A percentile compares a stretch with the other conserved stretches of the same genome.
phyloP scores from a whole-genome alignment of 805 yeast genomes.

The Helenozyma rhizophorensis region DNA sequence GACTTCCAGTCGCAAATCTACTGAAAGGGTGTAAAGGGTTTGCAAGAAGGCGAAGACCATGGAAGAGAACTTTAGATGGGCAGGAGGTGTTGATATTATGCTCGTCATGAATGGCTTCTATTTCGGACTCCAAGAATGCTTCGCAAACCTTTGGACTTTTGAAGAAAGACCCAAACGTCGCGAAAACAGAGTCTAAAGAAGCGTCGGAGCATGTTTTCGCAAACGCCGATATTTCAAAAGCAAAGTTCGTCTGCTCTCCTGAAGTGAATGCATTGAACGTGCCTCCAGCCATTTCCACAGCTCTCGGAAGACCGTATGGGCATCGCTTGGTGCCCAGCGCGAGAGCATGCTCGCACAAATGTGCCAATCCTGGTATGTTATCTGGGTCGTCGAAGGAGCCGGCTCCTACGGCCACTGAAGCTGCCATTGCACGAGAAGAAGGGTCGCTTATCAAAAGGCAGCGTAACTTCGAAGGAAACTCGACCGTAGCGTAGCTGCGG shows the following conservation, averaged over 20 bases:
- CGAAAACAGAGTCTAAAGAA: conserved; percentile 42
- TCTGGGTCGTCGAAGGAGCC: conserved; percentile 82
- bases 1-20: conserved; percentile 63
- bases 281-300: conserved; percentile 56
- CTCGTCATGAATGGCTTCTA: conserved; percentile 62
- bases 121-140: conserved; percentile 43
- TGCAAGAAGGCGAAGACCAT: conserved; percentile 53
- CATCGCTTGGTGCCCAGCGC: conserved; percentile 31
- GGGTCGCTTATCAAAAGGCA: conserved; percentile 76
- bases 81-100: conserved; percentile 50
- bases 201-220: conserved; percentile 18
- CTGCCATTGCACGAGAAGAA: conserved; percentile 56
- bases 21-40: conserved; percentile 48
- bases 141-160: conserved; percentile 47
- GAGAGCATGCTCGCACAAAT: conserved; percentile 77
- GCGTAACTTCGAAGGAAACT: conserved; percentile 64
- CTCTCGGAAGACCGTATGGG: conserved; percentile 32
- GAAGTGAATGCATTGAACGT: conserved; percentile 63
- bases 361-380: conserved; percentile 77
- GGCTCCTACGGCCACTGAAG: conserved; percentile 68
- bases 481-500: conserved; percentile 41
- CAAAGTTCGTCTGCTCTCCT: conserved; percentile 61
- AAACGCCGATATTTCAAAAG: conserved; percentile 54
- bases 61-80: conserved; percentile 47
- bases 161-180: conserved; percentile 50